These are phyloP conservation scores for Talaromyces thailandensis DNA, from an alignment of 495 filamentous ascomycete genomes.

Conservation along the genomic window DNA sequence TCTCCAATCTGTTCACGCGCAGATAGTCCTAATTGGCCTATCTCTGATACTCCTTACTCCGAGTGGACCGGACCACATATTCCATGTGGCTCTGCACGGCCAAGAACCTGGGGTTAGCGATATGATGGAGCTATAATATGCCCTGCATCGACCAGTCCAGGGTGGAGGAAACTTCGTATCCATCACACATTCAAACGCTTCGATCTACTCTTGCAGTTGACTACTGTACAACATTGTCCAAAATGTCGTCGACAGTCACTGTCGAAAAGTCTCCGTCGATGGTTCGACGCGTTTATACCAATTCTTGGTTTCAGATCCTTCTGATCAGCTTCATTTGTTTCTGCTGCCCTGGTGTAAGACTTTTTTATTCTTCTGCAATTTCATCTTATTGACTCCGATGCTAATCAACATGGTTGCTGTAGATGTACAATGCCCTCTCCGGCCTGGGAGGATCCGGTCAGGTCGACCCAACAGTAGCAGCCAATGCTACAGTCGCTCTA, in stretches of 20 bases:
- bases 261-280: slow-evolving; percentile 1
- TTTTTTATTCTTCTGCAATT: neutral
- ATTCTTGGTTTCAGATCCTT: slow-evolving; percentile 33
- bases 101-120: neutral
- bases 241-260: neutral
- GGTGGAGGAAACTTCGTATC: neutral
- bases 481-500: slow-evolving; percentile 33
- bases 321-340: slow-evolving; percentile 62
- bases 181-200: neutral
- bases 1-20: neutral
- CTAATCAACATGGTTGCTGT: neutral
- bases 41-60: slow-evolving; percentile 4
- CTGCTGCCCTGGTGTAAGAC: slow-evolving; percentile 57
- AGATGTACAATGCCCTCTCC: slow-evolving; percentile 65
- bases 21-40: neutral
- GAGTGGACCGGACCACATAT: neutral
- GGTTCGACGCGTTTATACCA: slow-evolving; percentile 17
- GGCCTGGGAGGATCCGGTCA: slow-evolving; percentile 50
- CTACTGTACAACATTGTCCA: neutral
- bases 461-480: slow-evolving; percentile 29
- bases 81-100: neutral
- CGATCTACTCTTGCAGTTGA: neutral
- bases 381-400: neutral
- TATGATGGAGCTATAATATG: neutral
- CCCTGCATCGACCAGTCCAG: neutral